Evolutionary conservation across 2,329 filamentous ascomycete species (phyloP).

Genomic region (Dactylellina cionopaga): DNA sequence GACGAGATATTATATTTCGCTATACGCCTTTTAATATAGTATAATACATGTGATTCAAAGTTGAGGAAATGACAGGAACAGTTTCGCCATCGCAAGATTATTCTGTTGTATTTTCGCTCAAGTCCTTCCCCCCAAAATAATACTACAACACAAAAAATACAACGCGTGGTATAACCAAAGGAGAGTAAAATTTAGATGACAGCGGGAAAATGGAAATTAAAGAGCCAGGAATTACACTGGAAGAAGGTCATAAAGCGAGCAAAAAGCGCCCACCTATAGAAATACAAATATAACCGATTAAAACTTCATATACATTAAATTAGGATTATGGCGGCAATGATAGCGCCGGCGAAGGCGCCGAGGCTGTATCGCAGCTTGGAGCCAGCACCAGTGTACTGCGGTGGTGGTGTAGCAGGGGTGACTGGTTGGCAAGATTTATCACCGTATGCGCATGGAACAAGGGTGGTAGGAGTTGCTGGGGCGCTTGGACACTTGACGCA

Average conservation of each 20-base stretch:
- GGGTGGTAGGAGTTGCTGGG: slow-evolving; percentile 10
- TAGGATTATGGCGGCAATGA: slow-evolving; percentile 24
- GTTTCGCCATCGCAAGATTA: not conserved
- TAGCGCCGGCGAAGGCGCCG: slow-evolving; percentile 20
- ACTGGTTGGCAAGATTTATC: slow-evolving; percentile 22
- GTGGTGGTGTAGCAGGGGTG: slow-evolving; percentile 2
- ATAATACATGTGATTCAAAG: too few species aligned
- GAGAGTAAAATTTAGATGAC: not conserved
- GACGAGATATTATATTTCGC: too few species aligned
- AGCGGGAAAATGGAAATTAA: not conserved
- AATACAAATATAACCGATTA: not conserved
- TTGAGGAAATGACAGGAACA: slow-evolving; percentile 5
- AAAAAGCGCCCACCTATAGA: not conserved
- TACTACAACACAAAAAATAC: slow-evolving; percentile 9
- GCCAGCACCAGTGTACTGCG: slow-evolving; percentile 27
- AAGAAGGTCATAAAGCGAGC: not conserved
- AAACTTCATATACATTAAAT: slow-evolving; percentile 23
- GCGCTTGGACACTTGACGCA: slow-evolving; percentile 18
- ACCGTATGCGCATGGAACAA: slow-evolving; percentile 3
- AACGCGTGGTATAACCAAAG: not conserved
- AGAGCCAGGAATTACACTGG: slow-evolving; percentile 7
- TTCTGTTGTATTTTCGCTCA: not conserved
- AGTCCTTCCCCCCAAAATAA: not conserved
- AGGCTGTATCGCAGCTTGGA: slow-evolving; percentile 34
- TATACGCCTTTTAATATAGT: too few species aligned